Evolutionary conservation across 441 rosid species (phyloP).

Genomic region (Gossypium schwendimanii): DNA sequence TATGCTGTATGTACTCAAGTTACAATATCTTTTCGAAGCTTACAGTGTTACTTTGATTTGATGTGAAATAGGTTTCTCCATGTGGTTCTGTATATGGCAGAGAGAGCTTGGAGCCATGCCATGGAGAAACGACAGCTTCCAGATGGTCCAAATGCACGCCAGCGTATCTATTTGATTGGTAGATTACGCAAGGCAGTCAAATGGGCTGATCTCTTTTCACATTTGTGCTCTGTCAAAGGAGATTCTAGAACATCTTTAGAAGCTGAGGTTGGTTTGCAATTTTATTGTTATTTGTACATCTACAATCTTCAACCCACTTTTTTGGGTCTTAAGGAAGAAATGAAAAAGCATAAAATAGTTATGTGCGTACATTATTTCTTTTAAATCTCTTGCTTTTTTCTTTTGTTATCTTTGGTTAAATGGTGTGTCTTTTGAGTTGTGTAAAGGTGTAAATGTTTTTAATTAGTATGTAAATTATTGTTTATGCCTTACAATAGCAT

Average conservation of each 20-base stretch:
- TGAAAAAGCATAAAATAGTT: not conserved
- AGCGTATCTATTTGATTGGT: conserved; percentile 83
- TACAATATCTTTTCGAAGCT: not conserved
- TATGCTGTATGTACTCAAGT: not conserved
- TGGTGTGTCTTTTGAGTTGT: not conserved
- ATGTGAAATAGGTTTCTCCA: conserved; percentile 68
- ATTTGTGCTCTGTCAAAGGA: conserved; percentile 69
- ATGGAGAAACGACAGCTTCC: conserved; percentile 97
- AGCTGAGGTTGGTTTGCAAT: conserved; percentile 62
- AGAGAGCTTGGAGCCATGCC: conserved; percentile 99
- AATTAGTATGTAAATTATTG: not conserved
- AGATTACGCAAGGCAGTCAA: conserved; percentile 90
- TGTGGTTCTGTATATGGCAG: conserved; percentile 80
- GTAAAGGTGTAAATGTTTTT: not conserved
- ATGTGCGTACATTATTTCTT: not conserved
- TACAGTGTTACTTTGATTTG: conserved; percentile 12
- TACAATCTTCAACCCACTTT: not conserved
- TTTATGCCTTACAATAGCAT: not conserved
- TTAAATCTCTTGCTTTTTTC: not conserved
- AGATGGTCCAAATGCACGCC: conserved; percentile 87
- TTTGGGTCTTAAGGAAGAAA: not conserved
- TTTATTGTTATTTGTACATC: not conserved
- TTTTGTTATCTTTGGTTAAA: not conserved
- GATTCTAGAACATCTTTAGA: conserved; percentile 87
- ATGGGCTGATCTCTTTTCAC: conserved; percentile 82